phyloP scores from a whole-genome alignment of 2,329 filamentous ascomycete species.

The Aureobasidium zeae region DNA sequence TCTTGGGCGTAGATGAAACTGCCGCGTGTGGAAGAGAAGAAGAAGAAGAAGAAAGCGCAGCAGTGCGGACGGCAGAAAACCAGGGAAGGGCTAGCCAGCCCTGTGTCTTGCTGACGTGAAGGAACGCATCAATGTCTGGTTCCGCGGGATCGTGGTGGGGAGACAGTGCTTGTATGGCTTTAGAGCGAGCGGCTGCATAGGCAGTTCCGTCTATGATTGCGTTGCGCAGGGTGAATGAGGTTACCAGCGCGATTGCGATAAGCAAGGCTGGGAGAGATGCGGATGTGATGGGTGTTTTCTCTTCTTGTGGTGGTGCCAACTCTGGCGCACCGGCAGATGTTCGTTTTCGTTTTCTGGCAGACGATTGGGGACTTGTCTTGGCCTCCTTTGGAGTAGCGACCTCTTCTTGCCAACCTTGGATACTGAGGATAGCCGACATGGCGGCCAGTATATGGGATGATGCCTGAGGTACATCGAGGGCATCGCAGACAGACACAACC shows the following conservation, averaged over 20 bases:
- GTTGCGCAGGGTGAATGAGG: constrained; percentile 8
- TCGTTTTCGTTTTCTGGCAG: constrained; percentile 7
- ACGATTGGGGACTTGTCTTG: background rate
- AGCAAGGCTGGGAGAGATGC: constrained; percentile 6
- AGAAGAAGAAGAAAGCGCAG: too few species aligned
- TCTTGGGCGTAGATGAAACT: constrained; percentile 18
- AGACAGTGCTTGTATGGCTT: background rate
- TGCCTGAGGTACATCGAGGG: constrained; percentile 17
- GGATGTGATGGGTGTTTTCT: constrained; percentile 12
- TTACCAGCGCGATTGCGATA: constrained; percentile 3
- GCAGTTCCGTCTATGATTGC: constrained; percentile 2
- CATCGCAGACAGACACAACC: constrained; percentile 47
- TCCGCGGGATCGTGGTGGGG: background rate
- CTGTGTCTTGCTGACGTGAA: constrained; percentile 9
- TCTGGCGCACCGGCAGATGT: background rate
- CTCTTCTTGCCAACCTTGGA: constrained; percentile 7
- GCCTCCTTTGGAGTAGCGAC: background rate
- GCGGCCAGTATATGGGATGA: constrained; percentile 21
- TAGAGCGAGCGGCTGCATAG: constrained; percentile 1
- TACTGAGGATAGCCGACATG: constrained; percentile 17
- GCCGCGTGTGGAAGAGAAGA: constrained; percentile 29
- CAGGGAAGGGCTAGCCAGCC: constrained; percentile 18
- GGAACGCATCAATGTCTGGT: constrained; percentile 21
- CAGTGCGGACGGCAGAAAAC: constrained; percentile 39
- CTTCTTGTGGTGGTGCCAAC: constrained; percentile 3